Percentiles rank a stretch among this genome's conserved stretches.
phyloP scores from a whole-genome alignment of 306 rosid species.

The Begonia loranthoides region DNA sequence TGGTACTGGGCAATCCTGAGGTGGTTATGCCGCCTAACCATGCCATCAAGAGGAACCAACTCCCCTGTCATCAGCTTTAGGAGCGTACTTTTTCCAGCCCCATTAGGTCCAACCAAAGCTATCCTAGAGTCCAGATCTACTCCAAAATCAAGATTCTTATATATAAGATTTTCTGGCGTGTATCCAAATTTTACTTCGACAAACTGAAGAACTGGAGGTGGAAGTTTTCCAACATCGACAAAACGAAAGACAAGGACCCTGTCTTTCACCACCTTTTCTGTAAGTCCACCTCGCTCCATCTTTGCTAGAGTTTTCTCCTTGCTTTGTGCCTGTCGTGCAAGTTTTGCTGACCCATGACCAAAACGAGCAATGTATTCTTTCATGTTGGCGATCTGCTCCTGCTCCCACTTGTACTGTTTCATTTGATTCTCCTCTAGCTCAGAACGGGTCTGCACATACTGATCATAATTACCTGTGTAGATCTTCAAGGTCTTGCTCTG shows the following conservation, averaged over 20 bases:
- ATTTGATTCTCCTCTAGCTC: constrained; percentile 96
- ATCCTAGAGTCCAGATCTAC: constrained; percentile 89
- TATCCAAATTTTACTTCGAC: constrained; percentile 89
- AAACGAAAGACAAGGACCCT: constrained; percentile 75
- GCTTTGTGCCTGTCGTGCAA: constrained; percentile 99
- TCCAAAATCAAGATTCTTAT: constrained; percentile 81
- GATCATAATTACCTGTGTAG: constrained; percentile 85
- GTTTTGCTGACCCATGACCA: constrained; percentile 97
- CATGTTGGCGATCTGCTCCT: constrained; percentile 89
- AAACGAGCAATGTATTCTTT: constrained; percentile 95
- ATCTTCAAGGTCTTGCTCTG: constrained; percentile 70
- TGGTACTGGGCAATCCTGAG: constrained; percentile 93
- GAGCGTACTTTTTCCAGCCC: constrained; percentile 97
- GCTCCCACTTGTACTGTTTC: constrained; percentile 99
- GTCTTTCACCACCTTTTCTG: constrained; percentile 80
- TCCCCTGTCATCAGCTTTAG: constrained; percentile 98
- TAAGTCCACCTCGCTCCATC: constrained; percentile 98
- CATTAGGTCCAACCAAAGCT: constrained; percentile 97
- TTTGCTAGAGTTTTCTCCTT: constrained; percentile 94
- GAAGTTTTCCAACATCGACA: constrained; percentile 95
- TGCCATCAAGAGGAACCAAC: constrained; percentile 69
- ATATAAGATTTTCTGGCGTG: constrained; percentile 88
- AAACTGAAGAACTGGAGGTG: constrained; percentile 97
- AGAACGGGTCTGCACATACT: constrained; percentile 86
- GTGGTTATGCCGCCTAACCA: constrained; percentile 96